Base-by-base conservation (phyloP, 129 eudicot genomes). In the Glebionis coronaria region DNA sequence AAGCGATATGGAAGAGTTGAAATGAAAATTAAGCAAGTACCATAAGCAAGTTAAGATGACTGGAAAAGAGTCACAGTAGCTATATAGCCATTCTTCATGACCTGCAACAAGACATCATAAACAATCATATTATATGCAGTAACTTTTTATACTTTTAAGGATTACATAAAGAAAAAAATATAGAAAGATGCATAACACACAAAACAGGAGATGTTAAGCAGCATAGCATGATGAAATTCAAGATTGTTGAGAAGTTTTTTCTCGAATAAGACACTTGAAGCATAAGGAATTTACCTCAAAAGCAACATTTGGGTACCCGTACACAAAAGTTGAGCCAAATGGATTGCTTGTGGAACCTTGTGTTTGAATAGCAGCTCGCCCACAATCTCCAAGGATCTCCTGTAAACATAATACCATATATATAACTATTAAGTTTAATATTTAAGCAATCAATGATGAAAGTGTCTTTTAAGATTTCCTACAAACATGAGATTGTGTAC, bases 371-470 rank as follows among this genome's bases (percentile, higher is more conserved):
- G 97, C 99, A 64, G 92, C 97, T 66, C 84, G 87, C 38, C 97
- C 99, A 73, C 95, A 82, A 73, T 93, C 95, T 52, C 99, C 99
- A 23, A 93, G 93, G 44, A 93, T 84, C 60, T 87, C 97, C 97
- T 89, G 69, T 73, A 40, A 31, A 12, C 2, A 57, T 28, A 31
- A 44, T 28, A 54, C 4, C 47, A 63, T n/a, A 53, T n/a, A 21
- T 12, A 23, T 1, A 14, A 61, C 29, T 35, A 62, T 62, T 35
- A 29, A 40, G n/a, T 2, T 23, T 23, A 23, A 23, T 10, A 40
- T 13, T 49, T 31, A 50, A 5, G 52, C 27, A 61, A 71, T 58
- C 31, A 70, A 46, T 12, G 20, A 28, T n/a, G 11, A 56, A 42
- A 42, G 15, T 14, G 7, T 47, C 13, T 65, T 65, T 55, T 69